Percentiles rank a stretch among this genome's conserved stretches.
phyloP scores from a whole-genome alignment of 2,329 filamentous ascomycete species.

The Trichoderma sp. region DNA sequence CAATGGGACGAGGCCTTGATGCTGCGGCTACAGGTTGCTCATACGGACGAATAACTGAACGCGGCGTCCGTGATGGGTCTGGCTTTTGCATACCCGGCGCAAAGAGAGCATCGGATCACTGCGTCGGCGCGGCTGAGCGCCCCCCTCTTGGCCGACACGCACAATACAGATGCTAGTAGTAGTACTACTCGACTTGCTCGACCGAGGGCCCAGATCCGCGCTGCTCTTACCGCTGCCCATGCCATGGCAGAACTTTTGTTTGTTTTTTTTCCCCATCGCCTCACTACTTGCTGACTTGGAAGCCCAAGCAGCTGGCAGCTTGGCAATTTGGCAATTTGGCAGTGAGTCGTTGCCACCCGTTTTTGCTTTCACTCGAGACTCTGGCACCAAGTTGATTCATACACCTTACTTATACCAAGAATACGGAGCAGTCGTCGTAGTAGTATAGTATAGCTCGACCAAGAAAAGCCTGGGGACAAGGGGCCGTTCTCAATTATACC shows the following conservation, averaged over 20 bases:
- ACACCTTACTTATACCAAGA: not conserved
- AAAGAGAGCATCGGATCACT: slow-evolving; percentile 20
- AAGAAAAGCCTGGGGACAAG: slow-evolving; percentile 9
- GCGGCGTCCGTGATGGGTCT: slow-evolving; percentile 16
- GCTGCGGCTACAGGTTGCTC: not conserved
- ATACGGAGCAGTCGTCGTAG: not conserved
- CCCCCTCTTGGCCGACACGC: slow-evolving; percentile 6
- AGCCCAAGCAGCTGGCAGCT: not conserved
- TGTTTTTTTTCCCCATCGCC: too few relatives aligned
- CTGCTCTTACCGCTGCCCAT: not conserved
- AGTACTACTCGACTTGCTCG: not conserved
- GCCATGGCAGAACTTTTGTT: not conserved
- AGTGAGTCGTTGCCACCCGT: not conserved
- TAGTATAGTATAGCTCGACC: slow-evolving; percentile 12
- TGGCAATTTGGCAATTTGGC: too few relatives aligned
- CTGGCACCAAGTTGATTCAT: not conserved
- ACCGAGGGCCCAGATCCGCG: not conserved
- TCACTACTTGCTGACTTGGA: not conserved
- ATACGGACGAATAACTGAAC: slow-evolving; percentile 2
- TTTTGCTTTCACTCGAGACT: not conserved
- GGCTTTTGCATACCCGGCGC: slow-evolving; percentile 13
- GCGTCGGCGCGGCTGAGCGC: slow-evolving; percentile 17
- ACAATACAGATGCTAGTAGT: slow-evolving; percentile 5
- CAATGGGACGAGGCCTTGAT: not conserved
- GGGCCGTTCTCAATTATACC: slow-evolving; percentile 18